Evolutionary conservation across 2,329 filamentous ascomycete genomes (phyloP), one percentile per base, ranked within the genome.

Genomic region (Alternaria postmessia): DNA sequence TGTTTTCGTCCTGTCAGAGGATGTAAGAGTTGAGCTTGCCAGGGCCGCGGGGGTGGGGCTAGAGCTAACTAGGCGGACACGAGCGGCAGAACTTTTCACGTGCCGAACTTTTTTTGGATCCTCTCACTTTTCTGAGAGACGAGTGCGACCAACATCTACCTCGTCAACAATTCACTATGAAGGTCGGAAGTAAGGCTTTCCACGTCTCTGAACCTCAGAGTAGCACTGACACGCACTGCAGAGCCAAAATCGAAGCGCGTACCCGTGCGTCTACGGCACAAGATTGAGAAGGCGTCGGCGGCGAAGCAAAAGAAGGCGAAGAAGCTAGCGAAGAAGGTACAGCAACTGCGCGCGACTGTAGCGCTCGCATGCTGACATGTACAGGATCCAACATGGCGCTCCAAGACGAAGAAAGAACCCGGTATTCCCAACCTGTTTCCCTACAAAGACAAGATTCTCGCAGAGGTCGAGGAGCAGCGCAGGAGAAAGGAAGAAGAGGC

Each of bases 371-470:
- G 26, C 68, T 79, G n/a, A 80, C 60, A 20, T 3, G n/a, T 42
- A 5, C 64, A 88, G 88, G 97, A 97, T 79, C 94, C 95, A 34
- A 89, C 97, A 92, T 98, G 95, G 93, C 89, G 91, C 70, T 94
- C 93, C 61, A 92, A 93, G 79, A 79, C 97, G 69, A 98, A 97
- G 87, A 99, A 98, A 83, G 95, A 99, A 74, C 95, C 94, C 24
- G 95, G 95, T 49, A 97, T 99, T 64, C 95, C 95, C 41, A 99
- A 98, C 76, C 82, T 97, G 36, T 99, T 97, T 82, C 95, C 95
- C 1, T 97, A 95, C 85, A 99, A 99, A 83, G 94, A 97, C 79
- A 94, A 91, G 84, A 87, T 99, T 28, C 86, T 99, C 34, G 89
- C 94, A 59, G 93, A 99, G 80, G 96, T 99, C 71, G 95, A 99